These are phyloP conservation scores for Colletotrichum spinosum DNA, from an alignment of 2,329 filamentous ascomycete species.

Conservation along the genomic window DNA sequence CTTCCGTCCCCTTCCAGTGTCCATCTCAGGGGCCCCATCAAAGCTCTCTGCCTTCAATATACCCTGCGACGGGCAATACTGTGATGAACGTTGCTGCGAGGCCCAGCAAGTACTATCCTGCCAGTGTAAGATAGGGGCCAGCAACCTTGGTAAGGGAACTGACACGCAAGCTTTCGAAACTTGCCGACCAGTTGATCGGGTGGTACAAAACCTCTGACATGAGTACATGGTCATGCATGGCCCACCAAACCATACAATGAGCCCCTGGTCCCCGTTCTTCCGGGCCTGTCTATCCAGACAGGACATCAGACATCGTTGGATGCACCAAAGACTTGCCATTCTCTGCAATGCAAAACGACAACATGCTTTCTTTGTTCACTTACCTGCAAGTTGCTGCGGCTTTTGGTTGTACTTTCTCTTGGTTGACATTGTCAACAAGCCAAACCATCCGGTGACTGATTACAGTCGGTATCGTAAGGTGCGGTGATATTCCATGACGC, in stretches of 20 bases:
- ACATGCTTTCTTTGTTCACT: constrained; percentile 15
- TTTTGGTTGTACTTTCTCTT: too few species aligned
- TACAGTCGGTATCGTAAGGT: neutral
- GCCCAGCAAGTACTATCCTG: too few species aligned
- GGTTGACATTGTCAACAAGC: too few species aligned
- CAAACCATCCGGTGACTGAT: neutral
- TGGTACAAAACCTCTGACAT: too few species aligned
- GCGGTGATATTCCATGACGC: constrained; percentile 14
- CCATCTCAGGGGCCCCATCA: constrained; percentile 14
- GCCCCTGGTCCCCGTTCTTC: constrained; percentile 6
- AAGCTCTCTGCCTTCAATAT: constrained; percentile 7
- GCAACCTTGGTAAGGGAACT: too few species aligned
- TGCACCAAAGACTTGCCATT: constrained; percentile 23
- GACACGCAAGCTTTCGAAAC: too few species aligned
- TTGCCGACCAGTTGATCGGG: too few species aligned
- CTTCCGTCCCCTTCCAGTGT: constrained; percentile 32
- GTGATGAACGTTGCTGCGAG: neutral
- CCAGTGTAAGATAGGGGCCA: too few species aligned
- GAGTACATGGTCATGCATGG: constrained; percentile 4
- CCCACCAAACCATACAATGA: constrained; percentile 18
- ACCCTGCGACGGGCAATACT: neutral
- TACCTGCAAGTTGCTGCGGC: neutral
- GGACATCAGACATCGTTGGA: constrained; percentile 33
- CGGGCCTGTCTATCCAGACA: constrained; percentile 24
- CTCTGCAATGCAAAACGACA: constrained; percentile 1